Conservation (phyloP, 2,329 filamentous ascomycete species). For the Talaromyces marneffei region DNA sequence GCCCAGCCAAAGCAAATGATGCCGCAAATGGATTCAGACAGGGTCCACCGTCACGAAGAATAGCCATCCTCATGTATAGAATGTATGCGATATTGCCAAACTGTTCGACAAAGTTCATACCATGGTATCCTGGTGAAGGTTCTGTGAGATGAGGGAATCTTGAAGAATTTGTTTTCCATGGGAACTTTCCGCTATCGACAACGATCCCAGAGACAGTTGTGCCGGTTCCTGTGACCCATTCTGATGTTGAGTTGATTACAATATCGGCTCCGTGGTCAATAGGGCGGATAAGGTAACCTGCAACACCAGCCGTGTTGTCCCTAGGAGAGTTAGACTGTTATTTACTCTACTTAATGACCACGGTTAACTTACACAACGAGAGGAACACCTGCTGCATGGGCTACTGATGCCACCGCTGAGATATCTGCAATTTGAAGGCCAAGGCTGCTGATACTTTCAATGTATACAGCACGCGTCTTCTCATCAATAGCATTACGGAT, state of each 20-base stretch:
- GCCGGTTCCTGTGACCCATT: conserved; percentile 90
- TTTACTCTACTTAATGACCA: background rate
- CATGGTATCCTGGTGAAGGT: conserved; percentile 77
- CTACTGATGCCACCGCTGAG: conserved; percentile 70
- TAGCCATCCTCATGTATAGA: conserved; percentile 71
- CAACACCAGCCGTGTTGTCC: conserved; percentile 83
- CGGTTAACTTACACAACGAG: conserved; percentile 46
- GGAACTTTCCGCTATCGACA: conserved; percentile 78
- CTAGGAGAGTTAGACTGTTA: background rate
- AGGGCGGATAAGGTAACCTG: conserved; percentile 75
- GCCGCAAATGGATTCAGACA: conserved; percentile 76
- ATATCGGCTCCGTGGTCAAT: conserved; percentile 86
- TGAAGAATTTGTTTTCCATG: conserved; percentile 61
- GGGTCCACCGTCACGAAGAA: conserved; percentile 70
- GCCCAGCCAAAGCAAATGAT: conserved; percentile 67
- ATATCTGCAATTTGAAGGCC: conserved; percentile 84
- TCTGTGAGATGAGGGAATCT: conserved; percentile 80
- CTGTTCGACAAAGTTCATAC: conserved; percentile 79
- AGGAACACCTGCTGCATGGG: conserved; percentile 62
- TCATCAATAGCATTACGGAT: conserved; percentile 76
- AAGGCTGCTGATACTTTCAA: conserved; percentile 86
- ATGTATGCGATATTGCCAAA: conserved; percentile 73
- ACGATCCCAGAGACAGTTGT: conserved; percentile 79
- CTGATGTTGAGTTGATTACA: conserved; percentile 81
- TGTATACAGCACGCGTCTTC: conserved; percentile 79